Evolutionary conservation across 2,329 filamentous ascomycete genomes (phyloP).

Genomic region (Mycogone perniciosa): DNA sequence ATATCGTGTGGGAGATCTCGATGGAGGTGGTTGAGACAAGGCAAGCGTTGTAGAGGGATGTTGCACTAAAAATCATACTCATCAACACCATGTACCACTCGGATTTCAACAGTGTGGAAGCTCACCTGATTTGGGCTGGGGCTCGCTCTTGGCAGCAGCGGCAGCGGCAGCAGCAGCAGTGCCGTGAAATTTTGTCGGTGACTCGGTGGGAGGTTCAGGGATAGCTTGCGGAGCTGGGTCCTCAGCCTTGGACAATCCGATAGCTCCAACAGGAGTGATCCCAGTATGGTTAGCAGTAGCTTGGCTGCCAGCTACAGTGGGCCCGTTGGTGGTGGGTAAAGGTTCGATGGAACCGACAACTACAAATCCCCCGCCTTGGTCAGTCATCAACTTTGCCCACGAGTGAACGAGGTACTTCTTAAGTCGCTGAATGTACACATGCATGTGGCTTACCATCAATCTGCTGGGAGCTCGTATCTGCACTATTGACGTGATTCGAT

Average conservation of each 20-base stretch:
- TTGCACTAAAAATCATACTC: constrained; percentile 2
- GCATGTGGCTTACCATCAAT: constrained; percentile 5
- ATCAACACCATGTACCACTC: neutral
- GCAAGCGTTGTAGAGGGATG: constrained; percentile 4
- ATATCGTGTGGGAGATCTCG: constrained; percentile 31
- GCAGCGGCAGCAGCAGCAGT: neutral
- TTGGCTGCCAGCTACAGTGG: neutral
- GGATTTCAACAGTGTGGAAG: neutral
- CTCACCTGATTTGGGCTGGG: constrained; percentile 14
- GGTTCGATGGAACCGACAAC: constrained; percentile 1
- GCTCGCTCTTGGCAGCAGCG: constrained; percentile 7
- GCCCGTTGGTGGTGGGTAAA: neutral
- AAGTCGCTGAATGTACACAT: neutral
- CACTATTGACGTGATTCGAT: neutral
- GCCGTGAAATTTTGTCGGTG: constrained; percentile 1
- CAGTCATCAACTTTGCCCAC: neutral
- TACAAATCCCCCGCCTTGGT: neutral
- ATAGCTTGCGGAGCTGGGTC: neutral
- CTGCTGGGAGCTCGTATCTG: constrained; percentile 1
- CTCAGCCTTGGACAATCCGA: constrained; percentile 3
- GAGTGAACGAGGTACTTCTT: neutral
- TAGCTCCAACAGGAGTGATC: neutral
- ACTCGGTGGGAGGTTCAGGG: constrained; percentile 10
- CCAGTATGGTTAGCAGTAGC: neutral
- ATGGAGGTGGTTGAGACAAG: constrained; percentile 23